Base-by-base conservation (phyloP, 2,329 filamentous ascomycete species). In the Fusarium subglutinans region DNA sequence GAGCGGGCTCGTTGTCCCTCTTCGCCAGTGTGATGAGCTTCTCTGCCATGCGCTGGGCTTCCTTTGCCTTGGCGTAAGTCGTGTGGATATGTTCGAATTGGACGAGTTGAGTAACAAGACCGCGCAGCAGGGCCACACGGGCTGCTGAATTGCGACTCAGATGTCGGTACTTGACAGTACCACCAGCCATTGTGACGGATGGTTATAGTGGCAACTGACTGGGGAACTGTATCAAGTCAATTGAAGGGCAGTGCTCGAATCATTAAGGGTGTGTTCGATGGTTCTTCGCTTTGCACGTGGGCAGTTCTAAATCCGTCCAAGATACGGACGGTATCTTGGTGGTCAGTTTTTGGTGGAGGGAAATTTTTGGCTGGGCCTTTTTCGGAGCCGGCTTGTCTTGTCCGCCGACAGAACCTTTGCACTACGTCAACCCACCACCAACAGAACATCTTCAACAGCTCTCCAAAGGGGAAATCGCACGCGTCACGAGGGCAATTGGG, bases 41-140 rank as follows among this genome's bases (percentile, higher is more conserved):
- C 82, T 99, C 96, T 13, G 95, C 96, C 77, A 98, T 83, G 48
- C 94, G 90, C 85, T 99, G 96, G 26, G 96, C 94, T 86, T 99
- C 96, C 85, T 98, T 99, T 54, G 96, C 96, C 86, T 98, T 98
- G 82, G 93, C 92, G 89, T 93, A 98, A 85, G 96, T 98, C 57
- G 96, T 99, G 74, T 92, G 91, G 85, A 99, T 97, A 73, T 94
- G 91, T 86, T 99, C 96, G 84, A 97, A 91, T 83, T 94, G 89
- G 85, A 99, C 93, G 76, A 99, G 93, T 62, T 96, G 96, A 76
- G 96, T 98, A 82, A 98, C 95, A 70, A 99, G 88, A 85, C 98
- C 98, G 80, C 96, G 94, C 76, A 99, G 91, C 77, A 99, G 90
- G 60, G 96, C 96, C 86, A 96, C 91, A 82, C 96, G 91, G 82